Evolutionary conservation across 345 rosid species (phyloP), one percentile per base, ranked within the genome.

Genomic region (Noccaea caerulescens): DNA sequence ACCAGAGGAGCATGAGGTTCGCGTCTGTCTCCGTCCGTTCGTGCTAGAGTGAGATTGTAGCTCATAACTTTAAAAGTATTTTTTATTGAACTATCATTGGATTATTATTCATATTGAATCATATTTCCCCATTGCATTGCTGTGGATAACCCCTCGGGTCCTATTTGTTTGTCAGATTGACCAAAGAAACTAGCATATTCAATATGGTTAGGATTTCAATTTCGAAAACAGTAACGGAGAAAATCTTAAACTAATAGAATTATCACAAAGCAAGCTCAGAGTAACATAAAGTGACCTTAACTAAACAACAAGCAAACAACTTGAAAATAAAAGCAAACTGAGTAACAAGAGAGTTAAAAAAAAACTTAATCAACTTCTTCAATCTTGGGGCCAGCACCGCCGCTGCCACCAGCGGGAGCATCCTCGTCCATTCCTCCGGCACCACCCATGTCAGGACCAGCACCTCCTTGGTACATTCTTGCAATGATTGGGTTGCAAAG

Each of bases 1-100:
- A 69, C 96, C 90, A 37, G 97, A 88, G 82, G 97, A 91, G 83
- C 97, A 91, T 47, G 97, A 91, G 76, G 97, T 91, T 46, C 93
- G 83, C 9, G 93, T 90, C 16, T 90, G 92, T 83, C 79, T 88
- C 38, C 88, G 94, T 61, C 90, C 97, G 12, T 68, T 72, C 16
- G 51, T 51, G 52, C 58, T 75, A 55, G 74, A 68, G 69, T 75
- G 74, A 75, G 13, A 54, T 52, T 52, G 49, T 68, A 30, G 34
- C 10, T 37, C 14, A 25, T 59, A 74, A 52, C 18, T 55, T 63
- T 23, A n/a, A 58, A 73, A 49, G 66, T 36, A 72, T 37, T 54
- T 54, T 20, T 20, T 30, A 57, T 65, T 73, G 44, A n/a, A n/a
- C n/a, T 66, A 66, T 57, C 72, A 65, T 73, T 73, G 60, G 53